These are phyloP conservation scores for Leishmania arabica DNA, from an alignment of 208 protist genomes.

Conservation along the genomic window DNA sequence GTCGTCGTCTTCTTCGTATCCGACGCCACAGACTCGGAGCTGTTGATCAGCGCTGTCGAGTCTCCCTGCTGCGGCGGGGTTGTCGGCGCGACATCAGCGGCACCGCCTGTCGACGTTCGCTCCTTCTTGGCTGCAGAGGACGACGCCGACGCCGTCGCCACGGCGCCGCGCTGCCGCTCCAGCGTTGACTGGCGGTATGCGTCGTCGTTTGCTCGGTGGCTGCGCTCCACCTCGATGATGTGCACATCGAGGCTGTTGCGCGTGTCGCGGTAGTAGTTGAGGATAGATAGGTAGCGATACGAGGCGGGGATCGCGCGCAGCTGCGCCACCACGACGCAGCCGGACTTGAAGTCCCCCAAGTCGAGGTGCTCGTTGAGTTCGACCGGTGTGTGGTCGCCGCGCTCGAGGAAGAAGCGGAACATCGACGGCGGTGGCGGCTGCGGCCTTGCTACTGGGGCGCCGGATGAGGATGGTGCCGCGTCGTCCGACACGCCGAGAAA, in stretches of 20 bases:
- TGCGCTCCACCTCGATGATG: constrained; percentile 44
- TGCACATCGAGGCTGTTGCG: constrained; percentile 36
- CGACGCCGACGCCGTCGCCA: neutral
- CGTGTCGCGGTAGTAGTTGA: constrained; percentile 44
- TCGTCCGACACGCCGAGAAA: constrained; percentile 33
- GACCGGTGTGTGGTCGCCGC: constrained; percentile 12
- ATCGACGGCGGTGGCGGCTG: constrained; percentile 17
- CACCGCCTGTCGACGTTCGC: neutral
- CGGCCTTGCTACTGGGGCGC: neutral
- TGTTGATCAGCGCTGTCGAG: neutral
- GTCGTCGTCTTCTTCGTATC: neutral
- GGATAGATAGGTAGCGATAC: constrained; percentile 33
- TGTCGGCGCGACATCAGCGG: neutral
- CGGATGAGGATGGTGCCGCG: neutral
- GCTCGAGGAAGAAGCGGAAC: constrained; percentile 55
- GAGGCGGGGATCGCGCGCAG: constrained; percentile 34
- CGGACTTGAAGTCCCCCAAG: constrained; percentile 30
- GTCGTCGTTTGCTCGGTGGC: constrained; percentile 30
- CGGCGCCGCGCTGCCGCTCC: constrained; percentile 20
- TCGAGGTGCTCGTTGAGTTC: constrained; percentile 38
- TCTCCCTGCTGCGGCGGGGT: neutral
- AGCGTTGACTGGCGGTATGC: constrained; percentile 27
- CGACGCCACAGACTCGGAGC: neutral
- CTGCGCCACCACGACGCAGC: constrained; percentile 61
- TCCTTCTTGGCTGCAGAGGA: neutral